Evolutionary conservation across 768 basidiomycete species (phyloP).

Genomic region (Boletus pseudopeckii): DNA sequence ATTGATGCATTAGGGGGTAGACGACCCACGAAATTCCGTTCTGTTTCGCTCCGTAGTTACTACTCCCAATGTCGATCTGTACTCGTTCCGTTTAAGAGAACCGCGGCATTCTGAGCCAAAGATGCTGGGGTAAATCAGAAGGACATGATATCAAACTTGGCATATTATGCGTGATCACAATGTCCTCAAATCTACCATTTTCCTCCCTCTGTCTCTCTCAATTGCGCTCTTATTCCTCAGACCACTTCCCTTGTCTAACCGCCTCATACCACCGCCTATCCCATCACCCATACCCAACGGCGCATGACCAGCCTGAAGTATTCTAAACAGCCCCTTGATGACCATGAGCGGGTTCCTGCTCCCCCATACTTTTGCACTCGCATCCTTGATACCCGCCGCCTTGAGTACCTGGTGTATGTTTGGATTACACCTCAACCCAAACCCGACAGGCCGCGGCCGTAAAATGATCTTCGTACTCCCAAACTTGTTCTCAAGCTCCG

Average conservation of each 20-base stretch:
- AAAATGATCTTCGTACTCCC: slow-evolving; percentile 79
- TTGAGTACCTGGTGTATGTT: slow-evolving; percentile 85
- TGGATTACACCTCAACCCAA: slow-evolving; percentile 88
- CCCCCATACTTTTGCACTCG: slow-evolving; percentile 93
- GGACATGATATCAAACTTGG: too few relatives aligned
- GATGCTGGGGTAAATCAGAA: too few relatives aligned
- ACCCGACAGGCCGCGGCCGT: slow-evolving; percentile 82
- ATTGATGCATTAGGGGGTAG: background rate
- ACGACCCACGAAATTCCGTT: background rate
- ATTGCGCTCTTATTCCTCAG: slow-evolving; percentile 65
- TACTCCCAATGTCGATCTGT: too few relatives aligned
- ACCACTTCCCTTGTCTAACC: slow-evolving; percentile 73
- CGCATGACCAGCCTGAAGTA: slow-evolving; percentile 83
- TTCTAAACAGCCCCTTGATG: slow-evolving; percentile 77
- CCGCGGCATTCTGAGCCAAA: background rate
- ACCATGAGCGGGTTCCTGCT: slow-evolving; percentile 75
- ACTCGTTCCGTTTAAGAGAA: background rate
- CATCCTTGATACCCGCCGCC: slow-evolving; percentile 93
- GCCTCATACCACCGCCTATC: slow-evolving; percentile 65
- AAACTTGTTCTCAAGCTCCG: slow-evolving; percentile 80
- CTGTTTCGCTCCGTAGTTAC: background rate
- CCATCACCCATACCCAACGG: slow-evolving; percentile 83
- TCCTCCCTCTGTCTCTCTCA: slow-evolving; percentile 81
- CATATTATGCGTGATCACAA: slow-evolving; percentile 25
- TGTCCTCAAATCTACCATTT: slow-evolving; percentile 62